phyloP scores from a whole-genome alignment of 257 asterid species.

The Nicotiana tabacum region DNA sequence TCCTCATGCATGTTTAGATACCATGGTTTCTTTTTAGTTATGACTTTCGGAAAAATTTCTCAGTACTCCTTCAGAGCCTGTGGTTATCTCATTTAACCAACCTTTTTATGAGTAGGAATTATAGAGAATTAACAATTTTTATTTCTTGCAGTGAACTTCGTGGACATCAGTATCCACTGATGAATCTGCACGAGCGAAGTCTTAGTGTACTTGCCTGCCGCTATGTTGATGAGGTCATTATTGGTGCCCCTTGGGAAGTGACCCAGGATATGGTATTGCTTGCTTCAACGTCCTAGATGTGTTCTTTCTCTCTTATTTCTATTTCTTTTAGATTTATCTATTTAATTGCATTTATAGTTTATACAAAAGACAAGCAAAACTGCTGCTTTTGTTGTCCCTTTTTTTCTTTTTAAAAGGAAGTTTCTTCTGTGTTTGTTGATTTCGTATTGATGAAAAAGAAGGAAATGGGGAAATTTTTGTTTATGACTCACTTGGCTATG shows the following conservation, averaged over 20 bases:
- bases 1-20: neutral
- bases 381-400: neutral
- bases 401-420: neutral
- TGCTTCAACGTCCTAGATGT: neutral
- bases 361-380: neutral
- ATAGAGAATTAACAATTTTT: slow-evolving; percentile 1
- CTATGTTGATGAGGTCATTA: slow-evolving; percentile 90
- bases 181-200: slow-evolving; percentile 91
- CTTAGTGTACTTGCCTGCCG: slow-evolving; percentile 91
- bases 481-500: neutral
- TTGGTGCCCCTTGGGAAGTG: slow-evolving; percentile 91
- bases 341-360: neutral
- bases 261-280: slow-evolving; percentile 67
- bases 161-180: slow-evolving; percentile 66
- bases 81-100: neutral
- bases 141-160: slow-evolving; percentile 61
- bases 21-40: neutral
- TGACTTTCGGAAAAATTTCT: neutral
- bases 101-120: neutral
- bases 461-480: too few relatives aligned
- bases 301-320: neutral
- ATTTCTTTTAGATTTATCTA: neutral
- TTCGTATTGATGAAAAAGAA: neutral
- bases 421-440: neutral
- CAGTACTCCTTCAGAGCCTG: neutral